Conservation (phyloP, 2,329 filamentous ascomycete species). For the Plenodomus lindquistii region DNA sequence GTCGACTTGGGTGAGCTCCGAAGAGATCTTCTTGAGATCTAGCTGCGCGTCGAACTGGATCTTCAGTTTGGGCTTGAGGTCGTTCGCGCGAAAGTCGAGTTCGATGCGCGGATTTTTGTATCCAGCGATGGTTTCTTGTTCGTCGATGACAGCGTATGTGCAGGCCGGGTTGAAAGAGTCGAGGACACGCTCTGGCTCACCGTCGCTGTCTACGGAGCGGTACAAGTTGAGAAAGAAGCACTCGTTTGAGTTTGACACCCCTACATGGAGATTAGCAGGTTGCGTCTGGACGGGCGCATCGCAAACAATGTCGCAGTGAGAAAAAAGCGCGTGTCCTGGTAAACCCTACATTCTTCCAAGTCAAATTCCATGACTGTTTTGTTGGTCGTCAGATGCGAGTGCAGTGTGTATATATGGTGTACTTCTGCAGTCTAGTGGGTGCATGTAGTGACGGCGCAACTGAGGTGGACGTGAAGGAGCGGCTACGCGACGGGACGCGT, state of each 20-base stretch:
- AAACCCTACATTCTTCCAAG: constrained; percentile 34
- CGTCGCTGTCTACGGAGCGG: constrained; percentile 26
- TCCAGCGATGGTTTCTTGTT: constrained; percentile 90
- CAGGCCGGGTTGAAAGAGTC: constrained; percentile 79
- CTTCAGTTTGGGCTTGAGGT: constrained; percentile 77
- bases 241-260: constrained; percentile 42
- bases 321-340: background rate
- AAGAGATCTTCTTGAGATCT: constrained; percentile 67
- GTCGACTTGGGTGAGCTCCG: constrained; percentile 67
- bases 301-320: background rate
- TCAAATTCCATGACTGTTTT: constrained; percentile 31
- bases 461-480: constrained; percentile 12
- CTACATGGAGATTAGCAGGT: constrained; percentile 16
- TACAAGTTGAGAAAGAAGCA: constrained; percentile 45
- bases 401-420: background rate
- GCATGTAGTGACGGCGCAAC: background rate
- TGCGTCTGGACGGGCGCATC: background rate
- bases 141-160: constrained; percentile 90
- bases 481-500: constrained; percentile 26
- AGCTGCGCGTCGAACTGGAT: constrained; percentile 74
- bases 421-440: too few species aligned
- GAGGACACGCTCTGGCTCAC: constrained; percentile 47
- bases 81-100: constrained; percentile 69
- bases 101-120: constrained; percentile 81
- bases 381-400: constrained; percentile 4